These are phyloP conservation scores for Vitis hybrid DNA, from an alignment of 177 flowering plant species.

Conservation along the genomic window DNA sequence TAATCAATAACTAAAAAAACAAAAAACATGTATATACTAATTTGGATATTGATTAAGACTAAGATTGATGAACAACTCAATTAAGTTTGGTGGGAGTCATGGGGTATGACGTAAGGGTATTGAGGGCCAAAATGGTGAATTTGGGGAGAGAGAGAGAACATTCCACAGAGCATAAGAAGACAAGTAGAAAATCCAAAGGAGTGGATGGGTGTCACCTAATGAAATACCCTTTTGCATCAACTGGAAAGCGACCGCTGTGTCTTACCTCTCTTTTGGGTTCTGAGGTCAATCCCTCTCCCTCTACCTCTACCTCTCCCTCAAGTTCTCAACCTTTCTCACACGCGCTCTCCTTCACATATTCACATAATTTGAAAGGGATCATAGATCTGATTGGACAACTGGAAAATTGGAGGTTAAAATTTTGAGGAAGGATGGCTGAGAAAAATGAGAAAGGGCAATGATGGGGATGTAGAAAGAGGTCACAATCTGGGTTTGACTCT, in stretches of 20 bases:
- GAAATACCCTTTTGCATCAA: constrained; percentile 11
- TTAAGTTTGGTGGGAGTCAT: constrained; percentile 14
- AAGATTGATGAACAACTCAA: too few species aligned
- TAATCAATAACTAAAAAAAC: too few species aligned
- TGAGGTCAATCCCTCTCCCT: constrained; percentile 9
- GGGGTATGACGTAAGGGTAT: constrained; percentile 22
- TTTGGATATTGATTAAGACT: too few species aligned
- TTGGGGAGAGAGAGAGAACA: constrained; percentile 11
- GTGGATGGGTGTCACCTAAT: constrained; percentile 29
- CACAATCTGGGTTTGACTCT: constrained; percentile 29
- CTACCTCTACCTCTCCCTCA: too few species aligned
- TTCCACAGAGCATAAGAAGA: constrained; percentile 21
- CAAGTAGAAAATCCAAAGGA: constrained; percentile 31
- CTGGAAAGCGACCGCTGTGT: constrained; percentile 12
- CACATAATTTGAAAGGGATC: too few species aligned
- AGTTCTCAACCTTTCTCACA: background rate
- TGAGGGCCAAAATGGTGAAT: constrained; percentile 6
- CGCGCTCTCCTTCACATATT: background rate
- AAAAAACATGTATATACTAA: too few species aligned
- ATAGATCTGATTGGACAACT: too few species aligned
- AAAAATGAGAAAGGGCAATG: too few species aligned
- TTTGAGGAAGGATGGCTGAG: too few species aligned
- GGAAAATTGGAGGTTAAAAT: too few species aligned
- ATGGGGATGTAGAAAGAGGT: constrained; percentile 23
- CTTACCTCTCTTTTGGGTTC: background rate